A percentile compares a stretch with the other conserved stretches of the same genome.
Conservation (phyloP, 768 basidiomycete genomes). For the Auricularia auricula-judae region DNA sequence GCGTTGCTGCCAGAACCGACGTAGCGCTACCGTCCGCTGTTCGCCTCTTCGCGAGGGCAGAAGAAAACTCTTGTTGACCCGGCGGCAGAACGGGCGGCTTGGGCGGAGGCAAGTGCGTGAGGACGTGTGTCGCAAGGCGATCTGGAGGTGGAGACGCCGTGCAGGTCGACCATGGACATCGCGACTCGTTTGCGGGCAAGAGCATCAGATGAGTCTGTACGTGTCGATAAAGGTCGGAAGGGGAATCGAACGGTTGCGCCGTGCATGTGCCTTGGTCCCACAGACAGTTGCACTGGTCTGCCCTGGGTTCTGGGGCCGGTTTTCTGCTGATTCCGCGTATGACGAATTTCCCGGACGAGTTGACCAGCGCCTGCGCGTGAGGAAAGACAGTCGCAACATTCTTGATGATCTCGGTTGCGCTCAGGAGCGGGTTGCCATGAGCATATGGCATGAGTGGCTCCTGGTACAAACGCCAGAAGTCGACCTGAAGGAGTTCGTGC, state of each 20-base stretch:
- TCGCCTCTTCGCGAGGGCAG: slow-evolving; percentile 32
- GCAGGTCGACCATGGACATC: slow-evolving; percentile 69
- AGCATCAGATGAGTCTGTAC: slow-evolving; percentile 42
- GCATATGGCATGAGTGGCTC: slow-evolving; percentile 59
- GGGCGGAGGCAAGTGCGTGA: slow-evolving; percentile 62
- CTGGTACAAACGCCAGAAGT: slow-evolving; percentile 92
- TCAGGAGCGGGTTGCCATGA: slow-evolving; percentile 50
- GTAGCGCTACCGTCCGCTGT: neutral
- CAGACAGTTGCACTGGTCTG: slow-evolving; percentile 61
- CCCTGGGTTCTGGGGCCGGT: slow-evolving; percentile 38
- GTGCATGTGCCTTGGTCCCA: slow-evolving; percentile 60
- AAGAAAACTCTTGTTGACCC: slow-evolving; percentile 65
- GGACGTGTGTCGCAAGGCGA: slow-evolving; percentile 51
- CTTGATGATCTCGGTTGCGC: slow-evolving; percentile 91
- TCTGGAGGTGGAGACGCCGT: slow-evolving; percentile 35
- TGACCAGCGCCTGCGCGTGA: slow-evolving; percentile 77
- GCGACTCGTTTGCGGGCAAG: neutral
- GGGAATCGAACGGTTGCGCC: slow-evolving; percentile 33
- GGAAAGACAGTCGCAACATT: slow-evolving; percentile 80
- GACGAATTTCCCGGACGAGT: slow-evolving; percentile 67
- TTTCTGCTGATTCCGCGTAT: slow-evolving; percentile 75
- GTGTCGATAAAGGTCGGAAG: slow-evolving; percentile 66
- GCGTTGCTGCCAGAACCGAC: slow-evolving; percentile 48
- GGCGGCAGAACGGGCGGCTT: slow-evolving; percentile 48
- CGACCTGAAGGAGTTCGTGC: slow-evolving; percentile 83